Evolutionary conservation across 257 asterid genomes (phyloP), one percentile per base, ranked within the genome.

Genomic region (Lycium barbarum): DNA sequence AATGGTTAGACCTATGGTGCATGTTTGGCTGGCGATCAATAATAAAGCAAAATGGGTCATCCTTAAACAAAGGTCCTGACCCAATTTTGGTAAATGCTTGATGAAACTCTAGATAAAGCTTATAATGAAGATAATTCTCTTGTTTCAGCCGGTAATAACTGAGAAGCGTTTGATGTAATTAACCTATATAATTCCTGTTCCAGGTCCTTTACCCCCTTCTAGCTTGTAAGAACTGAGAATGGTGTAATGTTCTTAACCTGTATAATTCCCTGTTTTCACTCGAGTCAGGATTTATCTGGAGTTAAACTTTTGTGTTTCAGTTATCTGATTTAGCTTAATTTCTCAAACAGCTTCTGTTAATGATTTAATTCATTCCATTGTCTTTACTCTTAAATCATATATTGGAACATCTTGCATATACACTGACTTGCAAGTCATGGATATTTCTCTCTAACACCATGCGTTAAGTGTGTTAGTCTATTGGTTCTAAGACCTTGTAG

Each of bases 141-240:
- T 70, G 53, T 40, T 40, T 40, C 5, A 40, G 45, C 45, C 45
- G 3, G 45, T 40, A 40, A 40, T 40, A 40, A 40, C 5, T 40
- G 45, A 40, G 45, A 40, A 40, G 5, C 5, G 45, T 40, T 40
- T 40, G 45, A 40, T 40, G 45, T 40, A 2, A 4, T 40, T 40
- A 40, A 40, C 45, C 45, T 40, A 40, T 40, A 40, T 40, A 40
- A 40, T 40, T 40, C 45, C 45, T 40, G 45, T 40, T 40, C 45
- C 20, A 14, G 11, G 47, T 67, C 47, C 1, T 54, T 67, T 35
- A 33, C 14, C 47, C 47, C 49, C 74, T 13, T 67, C 49, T 67
- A 26, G 72, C 72, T 33, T 65, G 72, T 65, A 65, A 65, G 59
- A 73, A 73, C 59, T 47, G 38, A 20, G 80, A 73, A 73, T 73